phyloP scores from a whole-genome alignment of 2,329 filamentous ascomycete species.

The Huntiella savannae region DNA sequence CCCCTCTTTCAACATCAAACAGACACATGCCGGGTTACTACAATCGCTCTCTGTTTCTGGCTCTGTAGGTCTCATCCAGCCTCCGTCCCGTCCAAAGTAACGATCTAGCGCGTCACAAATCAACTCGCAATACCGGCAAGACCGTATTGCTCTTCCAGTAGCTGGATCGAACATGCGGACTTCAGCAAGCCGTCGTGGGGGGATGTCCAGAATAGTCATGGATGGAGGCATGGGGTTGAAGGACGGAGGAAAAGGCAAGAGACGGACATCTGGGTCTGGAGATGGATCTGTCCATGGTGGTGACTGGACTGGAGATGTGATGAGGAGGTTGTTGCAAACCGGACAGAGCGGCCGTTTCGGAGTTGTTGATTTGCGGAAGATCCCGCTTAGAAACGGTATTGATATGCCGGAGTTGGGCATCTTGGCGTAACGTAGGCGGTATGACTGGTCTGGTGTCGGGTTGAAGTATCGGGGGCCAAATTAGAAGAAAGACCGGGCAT shows the following conservation, averaged over 20 bases:
- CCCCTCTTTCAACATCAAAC: constrained; percentile 9
- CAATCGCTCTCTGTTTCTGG: constrained; percentile 6
- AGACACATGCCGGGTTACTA: constrained; percentile 8
- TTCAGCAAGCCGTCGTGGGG: constrained; percentile 8
- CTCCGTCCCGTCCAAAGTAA: background rate
- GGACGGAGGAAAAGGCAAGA: constrained; percentile 5
- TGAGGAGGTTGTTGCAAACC: constrained; percentile 10
- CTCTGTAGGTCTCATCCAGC: constrained; percentile 2
- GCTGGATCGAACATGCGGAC: constrained; percentile 3
- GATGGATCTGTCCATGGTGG: constrained; percentile 9
- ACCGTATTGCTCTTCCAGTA: constrained; percentile 2
- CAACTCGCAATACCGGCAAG: constrained; percentile 6
- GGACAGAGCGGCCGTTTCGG: constrained; percentile 7
- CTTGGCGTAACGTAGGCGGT: no score
- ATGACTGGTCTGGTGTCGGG: no score
- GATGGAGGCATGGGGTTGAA: constrained; percentile 10
- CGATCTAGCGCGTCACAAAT: constrained; percentile 8
- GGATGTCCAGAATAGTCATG: constrained; percentile 11
- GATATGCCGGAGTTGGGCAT: no score
- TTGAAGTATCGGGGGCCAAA: no score
- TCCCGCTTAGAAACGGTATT: constrained; percentile 10
- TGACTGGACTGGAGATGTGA: constrained; percentile 8
- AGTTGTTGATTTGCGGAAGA: constrained; percentile 9
- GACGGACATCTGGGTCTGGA: constrained; percentile 2
- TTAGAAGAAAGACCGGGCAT: no score